These are phyloP conservation scores for Monascus ruber DNA, from an alignment of 2,329 filamentous ascomycete species.

Conservation along the genomic window DNA sequence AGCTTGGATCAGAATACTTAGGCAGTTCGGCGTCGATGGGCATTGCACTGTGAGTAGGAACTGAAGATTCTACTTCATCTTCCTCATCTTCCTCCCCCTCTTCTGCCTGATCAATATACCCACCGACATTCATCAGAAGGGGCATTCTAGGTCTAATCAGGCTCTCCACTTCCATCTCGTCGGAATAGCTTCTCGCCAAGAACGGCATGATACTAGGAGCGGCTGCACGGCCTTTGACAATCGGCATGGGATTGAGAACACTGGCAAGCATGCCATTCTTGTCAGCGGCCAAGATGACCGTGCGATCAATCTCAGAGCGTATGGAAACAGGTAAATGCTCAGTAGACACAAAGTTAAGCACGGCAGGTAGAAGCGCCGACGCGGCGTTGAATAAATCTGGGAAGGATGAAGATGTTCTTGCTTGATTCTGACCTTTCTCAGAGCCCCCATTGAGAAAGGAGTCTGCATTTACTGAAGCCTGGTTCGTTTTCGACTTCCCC, in stretches of 20 bases:
- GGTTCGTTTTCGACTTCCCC: slow-evolving; percentile 25
- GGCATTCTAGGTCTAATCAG: slow-evolving; percentile 48
- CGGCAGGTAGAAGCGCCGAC: slow-evolving; percentile 46
- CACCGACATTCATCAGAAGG: slow-evolving; percentile 21
- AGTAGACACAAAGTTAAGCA: slow-evolving; percentile 55
- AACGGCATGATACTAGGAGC: slow-evolving; percentile 71
- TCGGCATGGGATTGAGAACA: slow-evolving; percentile 63
- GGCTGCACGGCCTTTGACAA: slow-evolving; percentile 49
- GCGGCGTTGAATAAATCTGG: slow-evolving; percentile 47
- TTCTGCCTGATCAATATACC: slow-evolving; percentile 15
- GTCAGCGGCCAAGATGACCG: slow-evolving; percentile 59
- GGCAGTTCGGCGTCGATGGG: slow-evolving; percentile 5
- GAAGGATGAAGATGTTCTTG: slow-evolving; percentile 8
- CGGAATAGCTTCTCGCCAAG: slow-evolving; percentile 53
- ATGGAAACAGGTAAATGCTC: slow-evolving; percentile 57
- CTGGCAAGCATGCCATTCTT: slow-evolving; percentile 68
- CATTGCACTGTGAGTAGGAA: slow-evolving; percentile 4
- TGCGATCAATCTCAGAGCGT: slow-evolving; percentile 67
- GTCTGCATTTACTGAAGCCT: slow-evolving; percentile 50
- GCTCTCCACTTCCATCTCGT: slow-evolving; percentile 58
- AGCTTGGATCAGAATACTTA: too few relatives aligned
- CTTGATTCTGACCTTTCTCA: slow-evolving; percentile 12
- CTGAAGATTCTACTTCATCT: slow-evolving; percentile 12
- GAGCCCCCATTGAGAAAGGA: slow-evolving; percentile 49
- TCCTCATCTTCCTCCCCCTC: slow-evolving; percentile 21